Percentiles rank a stretch among this genome's conserved stretches.
Conservation (phyloP, 2,329 filamentous ascomycete genomes). For the Gaeumannomyces sp. region DNA sequence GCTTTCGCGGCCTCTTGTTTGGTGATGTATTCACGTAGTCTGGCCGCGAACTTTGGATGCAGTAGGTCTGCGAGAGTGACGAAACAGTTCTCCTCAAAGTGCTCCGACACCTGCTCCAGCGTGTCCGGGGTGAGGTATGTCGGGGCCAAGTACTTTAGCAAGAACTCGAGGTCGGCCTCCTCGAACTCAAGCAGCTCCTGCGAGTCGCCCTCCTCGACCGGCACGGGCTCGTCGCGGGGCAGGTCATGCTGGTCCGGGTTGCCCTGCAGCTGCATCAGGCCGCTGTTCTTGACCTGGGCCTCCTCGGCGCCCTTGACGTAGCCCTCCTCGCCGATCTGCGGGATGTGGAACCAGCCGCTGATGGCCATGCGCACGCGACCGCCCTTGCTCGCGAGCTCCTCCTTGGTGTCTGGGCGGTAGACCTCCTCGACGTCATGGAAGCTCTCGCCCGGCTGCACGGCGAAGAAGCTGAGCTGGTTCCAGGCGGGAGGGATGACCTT, state of each 20-base stretch:
- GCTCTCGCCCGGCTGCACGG: conserved; percentile 95
- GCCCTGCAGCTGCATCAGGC: conserved; percentile 85
- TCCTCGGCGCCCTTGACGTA: conserved; percentile 85
- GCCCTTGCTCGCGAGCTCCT: conserved; percentile 58
- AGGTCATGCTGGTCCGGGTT: conserved; percentile 85
- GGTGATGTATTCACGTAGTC: conserved; percentile 66
- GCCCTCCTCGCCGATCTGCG: conserved; percentile 87
- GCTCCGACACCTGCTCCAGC: conserved; percentile 70
- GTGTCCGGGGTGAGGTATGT: conserved; percentile 90
- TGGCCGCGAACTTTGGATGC: conserved; percentile 66
- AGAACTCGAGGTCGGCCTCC: conserved; percentile 77
- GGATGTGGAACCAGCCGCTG: conserved; percentile 98
- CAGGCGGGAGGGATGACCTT: conserved; percentile 89
- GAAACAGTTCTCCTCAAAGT: conserved; percentile 70
- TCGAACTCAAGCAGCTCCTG: conserved; percentile 51
- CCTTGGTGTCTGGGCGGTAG: conserved; percentile 60
- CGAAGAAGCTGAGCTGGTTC: conserved; percentile 98
- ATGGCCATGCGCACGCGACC: conserved; percentile 92
- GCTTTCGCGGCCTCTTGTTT: conserved; percentile 46
- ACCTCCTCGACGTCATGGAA: conserved; percentile 99
- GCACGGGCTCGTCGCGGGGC: conserved; percentile 57
- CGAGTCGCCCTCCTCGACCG: conserved; percentile 30
- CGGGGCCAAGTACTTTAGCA: conserved; percentile 84
- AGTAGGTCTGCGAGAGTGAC: conserved; percentile 77
- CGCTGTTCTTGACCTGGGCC: conserved; percentile 81